Evolutionary conservation across 331 rosid species (phyloP).

Genomic region (Malus hybrid): DNA sequence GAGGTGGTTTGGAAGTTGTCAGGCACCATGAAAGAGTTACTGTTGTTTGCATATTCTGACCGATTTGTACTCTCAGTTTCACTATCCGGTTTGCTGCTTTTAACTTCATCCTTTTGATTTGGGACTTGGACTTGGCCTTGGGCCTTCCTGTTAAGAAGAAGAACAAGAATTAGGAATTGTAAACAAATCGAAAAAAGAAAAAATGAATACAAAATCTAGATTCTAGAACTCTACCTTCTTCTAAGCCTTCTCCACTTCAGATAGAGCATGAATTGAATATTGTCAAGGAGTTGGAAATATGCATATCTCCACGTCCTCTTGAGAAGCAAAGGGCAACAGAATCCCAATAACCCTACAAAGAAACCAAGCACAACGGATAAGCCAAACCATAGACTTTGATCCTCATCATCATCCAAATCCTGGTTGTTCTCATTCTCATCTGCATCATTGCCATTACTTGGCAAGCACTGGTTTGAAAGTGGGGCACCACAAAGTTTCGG

Average conservation of each 20-base stretch:
- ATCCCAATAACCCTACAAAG: neutral
- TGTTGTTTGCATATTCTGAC: neutral
- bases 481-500: neutral
- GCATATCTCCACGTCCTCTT: neutral
- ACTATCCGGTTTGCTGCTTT: neutral
- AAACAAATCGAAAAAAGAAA: too few species aligned
- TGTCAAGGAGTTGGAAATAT: neutral
- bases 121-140: neutral
- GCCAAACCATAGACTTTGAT: neutral
- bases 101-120: neutral
- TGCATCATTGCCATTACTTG: neutral
- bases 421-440: neutral
- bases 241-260: too few species aligned
- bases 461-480: neutral
- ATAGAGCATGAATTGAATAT: neutral
- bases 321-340: neutral
- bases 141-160: neutral
- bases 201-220: too few species aligned
- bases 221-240: too few species aligned
- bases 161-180: too few species aligned
- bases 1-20: neutral
- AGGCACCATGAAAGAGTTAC: too few species aligned
- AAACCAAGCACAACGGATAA: neutral
- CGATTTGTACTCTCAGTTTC: neutral
- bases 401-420: neutral